Evolutionary conservation across 371 early-diverging fungal species (phyloP).

Genomic region (Haplosporangium sp.): DNA sequence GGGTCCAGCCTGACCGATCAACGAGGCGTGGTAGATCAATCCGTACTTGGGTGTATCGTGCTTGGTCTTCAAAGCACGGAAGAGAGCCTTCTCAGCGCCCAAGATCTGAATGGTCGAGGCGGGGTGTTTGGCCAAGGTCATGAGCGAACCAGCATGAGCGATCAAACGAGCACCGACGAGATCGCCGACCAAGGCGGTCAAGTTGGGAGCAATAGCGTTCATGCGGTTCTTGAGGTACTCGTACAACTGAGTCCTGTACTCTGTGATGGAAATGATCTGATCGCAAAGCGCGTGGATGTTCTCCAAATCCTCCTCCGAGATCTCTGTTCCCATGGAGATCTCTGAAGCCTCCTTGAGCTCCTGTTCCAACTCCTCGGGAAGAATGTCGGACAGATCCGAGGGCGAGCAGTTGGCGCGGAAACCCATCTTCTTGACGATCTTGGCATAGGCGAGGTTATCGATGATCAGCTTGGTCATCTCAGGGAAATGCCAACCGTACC

Average conservation of each 20-base stretch:
- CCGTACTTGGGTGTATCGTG: constrained; percentile 98
- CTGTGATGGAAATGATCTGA: constrained; percentile 87
- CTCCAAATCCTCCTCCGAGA: constrained; percentile 88
- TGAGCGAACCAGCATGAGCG: constrained; percentile 92
- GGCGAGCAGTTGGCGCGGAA: constrained; percentile 80
- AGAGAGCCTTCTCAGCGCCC: constrained; percentile 98
- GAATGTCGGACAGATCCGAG: constrained; percentile 80
- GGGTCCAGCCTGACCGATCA: constrained; percentile 88
- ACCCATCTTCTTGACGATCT: constrained; percentile 91
- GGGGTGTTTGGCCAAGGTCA: constrained; percentile 92
- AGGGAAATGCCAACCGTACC: constrained; percentile 99
- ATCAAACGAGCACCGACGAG: constrained; percentile 93
- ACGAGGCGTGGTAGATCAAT: constrained; percentile 91
- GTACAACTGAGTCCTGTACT: constrained; percentile 90
- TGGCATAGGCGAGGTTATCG: constrained; percentile 93
- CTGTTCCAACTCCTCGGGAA: constrained; percentile 92
- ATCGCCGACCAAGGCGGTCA: constrained; percentile 92
- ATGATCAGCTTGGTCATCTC: constrained; percentile 94
- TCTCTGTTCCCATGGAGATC: constrained; percentile 96
- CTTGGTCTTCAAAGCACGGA: constrained; percentile 95
- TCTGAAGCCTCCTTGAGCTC: constrained; percentile 79
- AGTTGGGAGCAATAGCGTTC: constrained; percentile 92
- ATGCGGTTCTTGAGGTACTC: constrained; percentile 93
- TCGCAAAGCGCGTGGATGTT: constrained; percentile 86
- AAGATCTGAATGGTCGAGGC: constrained; percentile 97